These are phyloP conservation scores for Solanum bulbocastanum DNA, from an alignment of 257 asterid genomes.

Conservation along the genomic window DNA sequence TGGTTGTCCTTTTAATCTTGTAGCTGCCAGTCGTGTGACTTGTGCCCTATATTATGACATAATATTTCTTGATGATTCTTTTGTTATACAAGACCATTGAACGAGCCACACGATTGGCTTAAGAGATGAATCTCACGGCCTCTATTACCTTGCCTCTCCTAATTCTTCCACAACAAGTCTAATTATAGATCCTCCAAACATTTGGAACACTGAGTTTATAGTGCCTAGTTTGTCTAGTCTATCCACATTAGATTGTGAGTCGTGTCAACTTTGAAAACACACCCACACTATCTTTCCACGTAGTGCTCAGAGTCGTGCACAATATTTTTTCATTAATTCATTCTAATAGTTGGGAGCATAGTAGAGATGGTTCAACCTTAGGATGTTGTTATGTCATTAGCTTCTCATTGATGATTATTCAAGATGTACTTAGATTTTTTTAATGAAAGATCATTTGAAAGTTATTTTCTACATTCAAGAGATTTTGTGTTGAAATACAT, in stretches of 20 bases:
- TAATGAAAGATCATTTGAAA: no score
- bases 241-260: background rate
- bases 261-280: background rate
- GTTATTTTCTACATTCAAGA: no score
- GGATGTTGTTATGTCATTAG: background rate
- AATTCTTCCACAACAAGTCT: background rate
- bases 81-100: background rate
- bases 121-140: background rate
- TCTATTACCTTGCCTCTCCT: background rate
- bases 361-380: background rate
- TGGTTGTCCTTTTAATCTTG: background rate
- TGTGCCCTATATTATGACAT: background rate
- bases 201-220: background rate
- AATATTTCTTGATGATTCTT: background rate
- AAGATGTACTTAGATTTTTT: no score
- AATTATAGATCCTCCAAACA: background rate
- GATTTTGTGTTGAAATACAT: no score
- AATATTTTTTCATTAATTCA: background rate
- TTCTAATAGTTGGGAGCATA: background rate
- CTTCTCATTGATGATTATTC: background rate
- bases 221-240: background rate
- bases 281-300: background rate
- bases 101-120: background rate
- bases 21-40: background rate
- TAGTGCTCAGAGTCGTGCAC: background rate